These are phyloP conservation scores for Claviceps africana DNA, from an alignment of 2,329 filamentous ascomycete species.

Conservation along the genomic window DNA sequence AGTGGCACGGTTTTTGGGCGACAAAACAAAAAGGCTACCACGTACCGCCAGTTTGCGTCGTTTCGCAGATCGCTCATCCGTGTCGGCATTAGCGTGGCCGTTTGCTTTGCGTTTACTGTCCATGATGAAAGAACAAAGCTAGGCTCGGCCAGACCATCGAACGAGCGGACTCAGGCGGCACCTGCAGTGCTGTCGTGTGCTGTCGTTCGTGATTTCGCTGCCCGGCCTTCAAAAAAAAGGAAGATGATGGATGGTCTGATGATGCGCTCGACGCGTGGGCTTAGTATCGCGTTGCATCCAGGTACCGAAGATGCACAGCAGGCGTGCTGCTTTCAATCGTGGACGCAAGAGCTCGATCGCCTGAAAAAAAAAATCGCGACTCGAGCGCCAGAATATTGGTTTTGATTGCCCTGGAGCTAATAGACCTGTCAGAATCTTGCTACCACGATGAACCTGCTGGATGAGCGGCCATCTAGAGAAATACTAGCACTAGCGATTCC, in stretches of 20 bases:
- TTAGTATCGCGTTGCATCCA: slow-evolving; percentile 8
- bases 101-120: slow-evolving; percentile 45
- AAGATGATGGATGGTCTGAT: neutral
- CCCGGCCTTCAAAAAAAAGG: neutral
- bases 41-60: slow-evolving; percentile 39
- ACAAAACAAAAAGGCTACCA: slow-evolving; percentile 2
- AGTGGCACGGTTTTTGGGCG: neutral
- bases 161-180: neutral
- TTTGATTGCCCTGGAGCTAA: neutral
- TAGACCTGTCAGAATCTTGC: neutral
- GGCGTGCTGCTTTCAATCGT: neutral
- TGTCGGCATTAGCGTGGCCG: slow-evolving; percentile 29
- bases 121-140: slow-evolving; percentile 24
- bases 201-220: neutral
- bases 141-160: slow-evolving; percentile 15
- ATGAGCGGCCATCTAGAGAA: slow-evolving; percentile 1
- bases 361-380: neutral
- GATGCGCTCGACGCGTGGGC: slow-evolving; percentile 11
- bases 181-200: neutral
- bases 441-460: neutral
- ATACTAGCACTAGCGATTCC: slow-evolving; percentile 6
- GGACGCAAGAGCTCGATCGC: neutral
- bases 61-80: slow-evolving; percentile 40
- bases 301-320: slow-evolving; percentile 2
- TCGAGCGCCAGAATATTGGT: neutral